phyloP scores from a whole-genome alignment of 1,284 basidiomycete species.

The Grifola frondosa region DNA sequence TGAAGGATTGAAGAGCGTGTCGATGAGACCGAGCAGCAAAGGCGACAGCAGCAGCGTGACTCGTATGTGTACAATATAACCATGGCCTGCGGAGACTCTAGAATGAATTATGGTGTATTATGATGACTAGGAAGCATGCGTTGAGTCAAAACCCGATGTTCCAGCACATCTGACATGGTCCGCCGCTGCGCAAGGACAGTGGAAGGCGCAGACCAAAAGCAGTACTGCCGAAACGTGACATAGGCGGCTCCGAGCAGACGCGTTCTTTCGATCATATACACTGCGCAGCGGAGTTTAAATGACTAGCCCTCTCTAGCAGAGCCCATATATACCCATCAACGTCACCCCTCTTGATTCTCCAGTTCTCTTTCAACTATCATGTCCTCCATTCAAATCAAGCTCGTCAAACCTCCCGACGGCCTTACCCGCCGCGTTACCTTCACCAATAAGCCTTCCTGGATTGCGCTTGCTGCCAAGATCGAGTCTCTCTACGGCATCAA shows the following conservation, averaged over 20 bases:
- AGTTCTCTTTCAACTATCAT: conserved; percentile 20
- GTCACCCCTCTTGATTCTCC: conserved; percentile 8
- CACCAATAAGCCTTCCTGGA: conserved; percentile 51
- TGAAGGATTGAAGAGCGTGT: conserved; percentile 32
- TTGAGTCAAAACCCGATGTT: no score
- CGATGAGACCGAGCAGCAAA: background rate
- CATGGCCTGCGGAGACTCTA: conserved; percentile 1
- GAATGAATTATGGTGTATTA: no score
- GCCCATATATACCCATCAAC: conserved; percentile 11
- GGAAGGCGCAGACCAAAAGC: no score
- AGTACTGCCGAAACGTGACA: no score
- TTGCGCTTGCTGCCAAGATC: conserved; percentile 53
- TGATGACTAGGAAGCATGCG: no score
- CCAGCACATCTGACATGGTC: no score
- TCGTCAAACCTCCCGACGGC: conserved; percentile 30
- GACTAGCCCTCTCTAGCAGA: conserved; percentile 5
- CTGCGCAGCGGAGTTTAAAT: conserved; percentile 27
- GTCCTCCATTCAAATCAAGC: conserved; percentile 32
- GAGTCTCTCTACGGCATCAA: conserved; percentile 57
- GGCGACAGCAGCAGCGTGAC: conserved; percentile 8
- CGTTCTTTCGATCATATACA: conserved; percentile 13
- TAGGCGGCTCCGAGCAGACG: no score
- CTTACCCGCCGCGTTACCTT: conserved; percentile 61
- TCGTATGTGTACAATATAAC: conserved; percentile 18
- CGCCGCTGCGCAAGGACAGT: no score